Evolutionary conservation across 2,329 filamentous ascomycete genomes (phyloP).

Genomic region (Paecilomyces fulvus): DNA sequence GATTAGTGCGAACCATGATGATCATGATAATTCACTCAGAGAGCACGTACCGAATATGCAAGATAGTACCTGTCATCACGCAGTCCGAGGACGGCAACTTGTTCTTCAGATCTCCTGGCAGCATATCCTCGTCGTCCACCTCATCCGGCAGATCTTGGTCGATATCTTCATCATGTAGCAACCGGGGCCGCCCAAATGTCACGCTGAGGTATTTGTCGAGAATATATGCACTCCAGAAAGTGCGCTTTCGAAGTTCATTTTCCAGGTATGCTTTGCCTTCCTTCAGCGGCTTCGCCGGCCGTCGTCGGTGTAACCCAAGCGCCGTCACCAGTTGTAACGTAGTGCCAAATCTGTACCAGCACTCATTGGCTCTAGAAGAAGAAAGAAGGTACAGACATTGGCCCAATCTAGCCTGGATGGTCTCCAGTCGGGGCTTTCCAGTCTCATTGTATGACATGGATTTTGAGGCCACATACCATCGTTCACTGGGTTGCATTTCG

Average conservation of each 20-base stretch:
- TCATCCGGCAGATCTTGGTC: conserved; percentile 51
- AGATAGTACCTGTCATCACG: conserved; percentile 33
- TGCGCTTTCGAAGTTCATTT: conserved; percentile 47
- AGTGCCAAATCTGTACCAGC: conserved; percentile 53
- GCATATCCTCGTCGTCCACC: conserved; percentile 52
- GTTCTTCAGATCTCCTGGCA: conserved; percentile 29
- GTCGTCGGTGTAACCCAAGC: conserved; percentile 31
- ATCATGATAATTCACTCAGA: neutral
- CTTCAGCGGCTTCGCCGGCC: conserved; percentile 18
- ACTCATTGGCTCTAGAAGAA: conserved; percentile 52
- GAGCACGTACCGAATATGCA: conserved; percentile 26
- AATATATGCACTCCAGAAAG: conserved; percentile 57
- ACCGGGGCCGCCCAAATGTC: conserved; percentile 52
- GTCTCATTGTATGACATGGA: conserved; percentile 37
- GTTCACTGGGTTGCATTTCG: conserved; percentile 18
- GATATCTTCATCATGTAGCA: conserved; percentile 56
- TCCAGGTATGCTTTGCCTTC: conserved; percentile 24
- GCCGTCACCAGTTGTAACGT: conserved; percentile 46
- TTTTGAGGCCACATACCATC: conserved; percentile 31
- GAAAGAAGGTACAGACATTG: conserved; percentile 52
- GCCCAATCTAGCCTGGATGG: conserved; percentile 49
- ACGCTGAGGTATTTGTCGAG: conserved; percentile 56
- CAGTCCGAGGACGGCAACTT: conserved; percentile 26
- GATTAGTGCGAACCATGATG: neutral
- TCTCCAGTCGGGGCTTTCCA: conserved; percentile 47